Evolutionary conservation across 805 yeast species (phyloP).

Genomic region (Saccharomycopsis fodiens): DNA sequence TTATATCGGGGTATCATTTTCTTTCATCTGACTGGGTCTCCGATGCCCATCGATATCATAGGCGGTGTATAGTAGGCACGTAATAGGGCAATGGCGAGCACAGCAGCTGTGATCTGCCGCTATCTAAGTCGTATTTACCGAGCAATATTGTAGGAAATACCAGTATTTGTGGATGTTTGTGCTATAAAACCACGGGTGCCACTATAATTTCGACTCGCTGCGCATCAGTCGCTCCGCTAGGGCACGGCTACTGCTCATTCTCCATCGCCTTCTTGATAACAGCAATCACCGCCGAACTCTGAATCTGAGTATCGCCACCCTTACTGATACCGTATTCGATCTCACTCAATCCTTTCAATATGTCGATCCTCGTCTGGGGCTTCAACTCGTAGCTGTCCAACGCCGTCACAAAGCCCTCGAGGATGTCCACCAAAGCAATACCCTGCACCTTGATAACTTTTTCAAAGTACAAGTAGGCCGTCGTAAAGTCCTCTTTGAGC

Average conservation of each 20-base stretch:
- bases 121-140: too few species aligned
- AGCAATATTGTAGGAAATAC: too few species aligned
- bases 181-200: too few species aligned
- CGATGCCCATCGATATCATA: too few species aligned
- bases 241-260: conserved; percentile 3
- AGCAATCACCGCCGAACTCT: conserved; percentile 84
- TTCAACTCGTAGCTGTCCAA: conserved; percentile 62
- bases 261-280: conserved; percentile 67
- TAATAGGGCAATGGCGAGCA: too few species aligned
- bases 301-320: conserved; percentile 90
- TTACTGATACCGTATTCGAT: conserved; percentile 85
- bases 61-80: too few species aligned
- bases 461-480: conserved; percentile 60
- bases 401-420: conserved; percentile 67
- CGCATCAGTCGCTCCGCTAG: too few species aligned
- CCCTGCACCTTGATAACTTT: conserved; percentile 68
- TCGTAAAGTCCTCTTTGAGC: conserved; percentile 81
- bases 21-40: too few species aligned
- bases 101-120: too few species aligned
- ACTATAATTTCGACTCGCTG: too few species aligned
- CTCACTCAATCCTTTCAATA: conserved; percentile 71
- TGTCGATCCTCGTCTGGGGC: conserved; percentile 49
- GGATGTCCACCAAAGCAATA: conserved; percentile 78
- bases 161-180: too few species aligned
- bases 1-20: too few species aligned